phyloP scores from a whole-genome alignment of 2,329 filamentous ascomycete species.

The Penicillium sp. region DNA sequence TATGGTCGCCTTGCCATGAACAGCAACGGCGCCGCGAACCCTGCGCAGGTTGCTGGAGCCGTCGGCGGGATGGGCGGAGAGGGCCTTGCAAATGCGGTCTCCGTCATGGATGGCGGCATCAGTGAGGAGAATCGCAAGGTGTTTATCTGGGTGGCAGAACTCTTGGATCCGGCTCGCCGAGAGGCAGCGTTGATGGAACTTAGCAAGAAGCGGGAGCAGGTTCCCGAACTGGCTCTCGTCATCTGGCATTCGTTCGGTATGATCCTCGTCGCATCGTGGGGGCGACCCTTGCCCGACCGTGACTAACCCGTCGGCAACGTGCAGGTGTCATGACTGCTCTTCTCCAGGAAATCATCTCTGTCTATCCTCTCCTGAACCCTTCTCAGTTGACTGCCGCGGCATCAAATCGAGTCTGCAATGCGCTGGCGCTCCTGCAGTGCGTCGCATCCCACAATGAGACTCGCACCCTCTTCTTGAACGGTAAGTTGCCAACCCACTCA shows the following conservation, averaged over 20 bases:
- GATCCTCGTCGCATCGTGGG: constrained; percentile 40
- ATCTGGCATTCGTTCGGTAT: constrained; percentile 98
- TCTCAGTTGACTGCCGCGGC: constrained; percentile 97
- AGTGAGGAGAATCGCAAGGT: constrained; percentile 92
- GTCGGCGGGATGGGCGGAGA: constrained; percentile 57
- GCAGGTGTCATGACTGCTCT: constrained; percentile 96
- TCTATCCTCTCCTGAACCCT: constrained; percentile 94
- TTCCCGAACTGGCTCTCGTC: constrained; percentile 93
- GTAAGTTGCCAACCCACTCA: constrained; percentile 55
- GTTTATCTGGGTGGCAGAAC: constrained; percentile 89
- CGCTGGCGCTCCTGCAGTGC: constrained; percentile 91
- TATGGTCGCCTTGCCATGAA: constrained; percentile 75
- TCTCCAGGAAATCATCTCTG: constrained; percentile 97
- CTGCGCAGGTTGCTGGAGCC: constrained; percentile 44
- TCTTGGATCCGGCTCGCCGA: constrained; percentile 83
- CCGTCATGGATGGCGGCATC: constrained; percentile 67
- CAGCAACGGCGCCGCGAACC: constrained; percentile 58
- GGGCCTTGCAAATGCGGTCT: constrained; percentile 40
- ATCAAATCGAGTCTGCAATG: constrained; percentile 96
- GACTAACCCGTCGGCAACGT: constrained; percentile 34
- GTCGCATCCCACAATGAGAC: constrained; percentile 98
- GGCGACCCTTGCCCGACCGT: constrained; percentile 19
- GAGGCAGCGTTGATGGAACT: constrained; percentile 92
- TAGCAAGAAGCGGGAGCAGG: constrained; percentile 98
- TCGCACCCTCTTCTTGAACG: constrained; percentile 87